phyloP scores from a whole-genome alignment of 1,139 yeast genomes.

The Candida anutae region DNA sequence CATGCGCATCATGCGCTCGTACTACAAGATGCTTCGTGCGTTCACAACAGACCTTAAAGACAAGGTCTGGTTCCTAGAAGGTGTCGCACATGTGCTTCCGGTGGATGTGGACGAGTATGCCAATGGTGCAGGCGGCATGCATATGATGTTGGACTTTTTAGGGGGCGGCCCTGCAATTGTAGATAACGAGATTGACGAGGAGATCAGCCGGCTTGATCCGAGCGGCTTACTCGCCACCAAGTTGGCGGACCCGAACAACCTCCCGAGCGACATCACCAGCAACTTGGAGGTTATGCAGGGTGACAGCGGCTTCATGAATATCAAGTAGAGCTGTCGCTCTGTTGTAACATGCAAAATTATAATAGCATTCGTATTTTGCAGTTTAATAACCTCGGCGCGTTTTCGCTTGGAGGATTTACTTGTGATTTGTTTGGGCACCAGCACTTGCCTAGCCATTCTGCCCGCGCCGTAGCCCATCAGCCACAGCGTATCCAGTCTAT shows the following conservation, averaged over 20 bases:
- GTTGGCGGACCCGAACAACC: constrained; percentile 44
- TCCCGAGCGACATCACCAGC: constrained; percentile 50
- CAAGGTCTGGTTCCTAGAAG: constrained; percentile 89
- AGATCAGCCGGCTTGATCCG: constrained; percentile 38
- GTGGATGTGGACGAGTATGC: constrained; percentile 78
- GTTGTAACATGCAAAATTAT: too few species aligned
- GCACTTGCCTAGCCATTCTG: too few species aligned
- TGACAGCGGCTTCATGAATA: constrained; percentile 27
- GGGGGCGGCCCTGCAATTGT: constrained; percentile 61
- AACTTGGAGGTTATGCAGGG: constrained; percentile 42
- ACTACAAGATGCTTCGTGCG: constrained; percentile 71
- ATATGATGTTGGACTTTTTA: constrained; percentile 79
- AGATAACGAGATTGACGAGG: constrained; percentile 33
- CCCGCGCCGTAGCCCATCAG: too few species aligned
- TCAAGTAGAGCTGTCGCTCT: too few species aligned
- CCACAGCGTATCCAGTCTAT: too few species aligned
- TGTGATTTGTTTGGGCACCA: too few species aligned
- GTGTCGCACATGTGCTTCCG: constrained; percentile 79
- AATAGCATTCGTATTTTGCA: too few species aligned
- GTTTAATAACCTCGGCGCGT: too few species aligned
- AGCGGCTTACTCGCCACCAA: constrained; percentile 32
- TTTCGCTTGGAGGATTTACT: too few species aligned
- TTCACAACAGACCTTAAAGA: constrained; percentile 85
- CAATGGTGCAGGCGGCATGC: constrained; percentile 82
- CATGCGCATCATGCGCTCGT: constrained; percentile 82